Evolutionary conservation across 495 filamentous ascomycete genomes (phyloP).

Genomic region (Penicillium subrubescens): DNA sequence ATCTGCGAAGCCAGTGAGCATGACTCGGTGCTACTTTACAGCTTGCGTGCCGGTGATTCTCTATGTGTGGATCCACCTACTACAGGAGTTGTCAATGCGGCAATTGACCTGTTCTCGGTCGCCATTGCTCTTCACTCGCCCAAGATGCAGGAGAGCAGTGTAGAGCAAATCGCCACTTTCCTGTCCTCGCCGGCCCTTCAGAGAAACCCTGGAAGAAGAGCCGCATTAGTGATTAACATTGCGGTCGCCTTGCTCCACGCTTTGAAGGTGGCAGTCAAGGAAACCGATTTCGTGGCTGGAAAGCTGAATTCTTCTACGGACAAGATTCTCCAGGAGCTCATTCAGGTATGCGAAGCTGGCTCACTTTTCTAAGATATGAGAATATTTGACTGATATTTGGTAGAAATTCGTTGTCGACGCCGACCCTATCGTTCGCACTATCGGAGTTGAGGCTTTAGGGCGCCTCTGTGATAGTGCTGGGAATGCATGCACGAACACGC

Average conservation of each 20-base stretch:
- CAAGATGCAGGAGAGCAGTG: conserved; percentile 91
- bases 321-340: conserved; percentile 81
- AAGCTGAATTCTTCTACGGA: conserved; percentile 78
- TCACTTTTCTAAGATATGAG: not conserved
- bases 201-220: conserved; percentile 82
- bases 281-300: conserved; percentile 70
- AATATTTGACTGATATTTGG: conserved; percentile 11
- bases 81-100: conserved; percentile 91
- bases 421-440: conserved; percentile 81
- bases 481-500: conserved; percentile 81
- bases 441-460: conserved; percentile 87
- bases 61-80: conserved; percentile 76
- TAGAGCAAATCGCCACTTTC: conserved; percentile 90
- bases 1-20: conserved; percentile 84
- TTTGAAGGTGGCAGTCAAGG: conserved; percentile 80
- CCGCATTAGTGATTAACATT: conserved; percentile 89
- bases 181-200: conserved; percentile 77
- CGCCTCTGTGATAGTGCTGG: conserved; percentile 87
- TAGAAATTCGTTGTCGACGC: conserved; percentile 75
- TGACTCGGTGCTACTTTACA: conserved; percentile 83
- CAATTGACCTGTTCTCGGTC: conserved; percentile 88
- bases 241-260: conserved; percentile 77
- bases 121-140: conserved; percentile 83
- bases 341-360: conserved; percentile 53
- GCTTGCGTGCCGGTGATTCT: conserved; percentile 47